Base-by-base conservation (phyloP, 768 basidiomycete genomes). In the Phlebiopsis flavidoalba region DNA sequence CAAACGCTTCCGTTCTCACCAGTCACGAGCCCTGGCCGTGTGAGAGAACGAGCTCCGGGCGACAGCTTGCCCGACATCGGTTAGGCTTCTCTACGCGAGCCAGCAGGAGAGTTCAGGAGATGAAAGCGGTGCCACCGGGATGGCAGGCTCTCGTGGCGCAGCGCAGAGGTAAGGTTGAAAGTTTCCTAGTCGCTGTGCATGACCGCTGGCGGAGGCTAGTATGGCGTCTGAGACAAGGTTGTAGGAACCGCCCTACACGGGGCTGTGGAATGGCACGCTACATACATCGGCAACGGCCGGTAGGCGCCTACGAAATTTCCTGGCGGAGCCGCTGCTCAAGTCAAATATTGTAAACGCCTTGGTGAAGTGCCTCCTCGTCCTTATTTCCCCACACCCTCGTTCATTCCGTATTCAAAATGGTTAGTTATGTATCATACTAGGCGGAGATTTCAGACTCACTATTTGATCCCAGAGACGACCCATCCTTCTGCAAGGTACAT, bases 401-500 rank as follows among this genome's bases (percentile, higher is more conserved):
- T 31, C n/a, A 55, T 21, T 36, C 19, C n/a, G 2, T 54, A 24
- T 15, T 1, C 22, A 70, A 67, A 65, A 70, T 70, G 69, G 69
- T 69, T 11, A 8, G 69, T 66, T 6, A 37, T 40, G 21, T 3
- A 0, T 40, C 11, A n/a, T 8, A 22, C 15, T 51, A 1, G 12
- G 50, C 1, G 46, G 47, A 21, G 21, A 43, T 36, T 43, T 10
- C n/a, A 24, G 54, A 52, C 63, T 66, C 37, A 67, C 31, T 51
- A 15, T 5, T 2, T 46, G 36, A 7, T 46, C 46, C 7, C 61
- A 74, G 73, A 70, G 73, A 59, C n/a, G n/a, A n/a, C 73, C 73
- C 5, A 76, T 75, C 58, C 65, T 75, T 17, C 67, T 74, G 1
- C 74, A 74, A 73, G 73, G 72, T 73, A 19, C 37, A 21, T 21